Conservation (phyloP, 495 filamentous ascomycete genomes). For the Aspergillus diversus region DNA sequence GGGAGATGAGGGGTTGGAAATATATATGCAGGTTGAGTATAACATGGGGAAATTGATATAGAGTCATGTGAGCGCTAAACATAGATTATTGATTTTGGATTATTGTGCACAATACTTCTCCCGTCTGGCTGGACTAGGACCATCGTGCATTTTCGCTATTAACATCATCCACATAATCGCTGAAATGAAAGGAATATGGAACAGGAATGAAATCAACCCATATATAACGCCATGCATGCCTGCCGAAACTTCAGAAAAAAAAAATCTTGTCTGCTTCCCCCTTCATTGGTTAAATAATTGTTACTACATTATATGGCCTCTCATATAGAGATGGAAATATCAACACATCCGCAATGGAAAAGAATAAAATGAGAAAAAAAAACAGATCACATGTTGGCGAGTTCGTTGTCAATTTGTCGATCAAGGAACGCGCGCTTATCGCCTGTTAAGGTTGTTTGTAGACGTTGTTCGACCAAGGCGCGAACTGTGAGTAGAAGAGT, state of each 20-base stretch:
- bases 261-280: not conserved
- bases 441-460: conserved; percentile 83
- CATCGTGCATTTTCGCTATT: conserved; percentile 5
- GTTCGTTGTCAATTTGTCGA: conserved; percentile 86
- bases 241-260: conserved; percentile 17
- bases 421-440: conserved; percentile 86
- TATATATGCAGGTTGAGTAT: too few species aligned
- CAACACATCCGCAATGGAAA: conserved; percentile 3
- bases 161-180: conserved; percentile 26
- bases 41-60: too few species aligned
- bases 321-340: not conserved
- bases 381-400: conserved; percentile 79
- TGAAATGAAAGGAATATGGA: conserved; percentile 18
- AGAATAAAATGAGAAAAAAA: conserved; percentile 19
- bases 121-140: too few species aligned
- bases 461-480: conserved; percentile 85
- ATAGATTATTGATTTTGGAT: too few species aligned
- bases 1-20: too few species aligned
- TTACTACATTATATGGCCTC: conserved; percentile 7
- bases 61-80: too few species aligned
- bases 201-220: conserved; percentile 14
- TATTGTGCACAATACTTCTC: not conserved
- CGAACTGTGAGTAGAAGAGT: conserved; percentile 55
- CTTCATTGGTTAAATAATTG: conserved; percentile 1
- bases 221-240: conserved; percentile 37